Evolutionary conservation across 2,329 filamentous ascomycete genomes (phyloP), one percentile per base, ranked within the genome.

Genomic region (Helotiales sp.): DNA sequence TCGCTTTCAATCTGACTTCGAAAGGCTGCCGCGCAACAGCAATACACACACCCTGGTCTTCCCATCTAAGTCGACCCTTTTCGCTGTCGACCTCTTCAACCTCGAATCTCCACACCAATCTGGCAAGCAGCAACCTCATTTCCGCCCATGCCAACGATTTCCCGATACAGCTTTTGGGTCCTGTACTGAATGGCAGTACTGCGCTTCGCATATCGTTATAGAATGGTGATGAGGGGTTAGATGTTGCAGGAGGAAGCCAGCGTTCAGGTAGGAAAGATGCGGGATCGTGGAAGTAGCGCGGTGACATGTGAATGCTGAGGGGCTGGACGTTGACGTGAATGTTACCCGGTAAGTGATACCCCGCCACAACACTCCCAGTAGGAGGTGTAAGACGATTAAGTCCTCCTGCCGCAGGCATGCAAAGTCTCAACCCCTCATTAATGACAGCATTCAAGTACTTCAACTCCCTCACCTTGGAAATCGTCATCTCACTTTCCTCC

Each of bases 91-190:
- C 50, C 17, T 48, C 34, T 19, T 49, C 40, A 15, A 61, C 15
- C 50, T 61, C 52, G 47, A 61, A 61, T 5, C 29, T 58, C 44
- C 50, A 60, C 5, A 60, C 30, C 29, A 57, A 17, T n/a, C 29
- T 49, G 2, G 51, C 44, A 24, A 60, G 33, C 10, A 60, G n/a
- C 17, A 60, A 44, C 3, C 58, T 47, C 22, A 60, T 15, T 15
- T 60, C 58, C 4, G 54, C 54, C 36, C 31, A 52, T 6, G 58
- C 54, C 30, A 60, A 47, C 7, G 36, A 17, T 22, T 54, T 60
- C 5, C 69, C 72, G 2, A 72, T 60, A 50, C 71, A 73, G 22
- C 67, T 68, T 3, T 67, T 62, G 10, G 69, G 67, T 1, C 72
- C 71, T 31, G 64, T 62, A 1, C 65, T 66, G 42, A 70, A 72